Evolutionary conservation across 331 rosid species (phyloP), one percentile per base, ranked within the genome.

Genomic region (Quercus lobata): DNA sequence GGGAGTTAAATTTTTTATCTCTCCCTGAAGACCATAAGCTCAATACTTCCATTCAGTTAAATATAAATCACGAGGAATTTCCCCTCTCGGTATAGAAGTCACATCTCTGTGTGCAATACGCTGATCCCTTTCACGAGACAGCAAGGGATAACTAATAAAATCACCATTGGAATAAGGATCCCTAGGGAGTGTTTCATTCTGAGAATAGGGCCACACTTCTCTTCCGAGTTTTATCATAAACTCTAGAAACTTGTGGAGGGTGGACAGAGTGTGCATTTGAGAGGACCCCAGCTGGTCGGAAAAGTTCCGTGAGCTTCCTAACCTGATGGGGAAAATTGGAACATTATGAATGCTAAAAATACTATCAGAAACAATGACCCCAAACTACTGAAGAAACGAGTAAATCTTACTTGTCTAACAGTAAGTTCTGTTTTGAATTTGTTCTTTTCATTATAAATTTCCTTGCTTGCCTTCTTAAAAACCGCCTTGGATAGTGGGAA

Each of bases 361-460:
- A 34, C 8, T 15, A 53, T 80, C 35, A 53, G 78, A 63, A 80
- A 5, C 7, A 57, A 32, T 46, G 52, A 72, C 69, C 71, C 24
- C 9, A 17, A 66, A 34, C 46, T 2, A 30, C 52, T 1, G 25
- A 58, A 37, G 25, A 76, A 27, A 66, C 15, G 32, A n/a, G 56
- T 29, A 44, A 52, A 71, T 69, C 89, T 84, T 71, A 94, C 98
- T 87, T 92, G 98, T 78, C 69, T 80, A 35, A 83, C 57, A 21
- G 96, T 90, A 85, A 92, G 98, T 80, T 92, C 92, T 9, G 87
- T 86, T 86, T 91, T 92, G 86, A 91, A 94, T 90, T 92, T 94
- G 77, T 88, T 69, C 72, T 72, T 86, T 74, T 60, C 88, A 71
- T 88, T 56, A 74, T 92, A 95, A 80, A 92, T 95, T 78, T 95